These are phyloP conservation scores for Erodium moschatum DNA, from an alignment of 441 rosid species.

Conservation along the genomic window DNA sequence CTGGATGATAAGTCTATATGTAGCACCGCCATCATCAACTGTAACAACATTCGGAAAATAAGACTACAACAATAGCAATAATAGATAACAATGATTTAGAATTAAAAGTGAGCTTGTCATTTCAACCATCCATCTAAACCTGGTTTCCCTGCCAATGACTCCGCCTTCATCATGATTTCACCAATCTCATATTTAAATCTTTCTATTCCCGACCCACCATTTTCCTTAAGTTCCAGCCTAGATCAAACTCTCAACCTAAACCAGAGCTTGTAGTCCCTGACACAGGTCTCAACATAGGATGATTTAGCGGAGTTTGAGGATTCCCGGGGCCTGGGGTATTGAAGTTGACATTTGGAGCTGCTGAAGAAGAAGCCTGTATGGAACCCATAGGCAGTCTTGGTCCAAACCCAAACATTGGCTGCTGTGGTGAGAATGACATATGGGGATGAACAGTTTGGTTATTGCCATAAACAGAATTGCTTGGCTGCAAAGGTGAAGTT, in stretches of 20 bases:
- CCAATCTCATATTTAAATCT: background rate
- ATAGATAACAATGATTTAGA: too few relatives aligned
- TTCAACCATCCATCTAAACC: background rate
- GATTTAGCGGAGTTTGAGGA: constrained; percentile 46
- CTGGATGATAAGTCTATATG: background rate
- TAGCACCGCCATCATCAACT: background rate
- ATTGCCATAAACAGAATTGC: constrained; percentile 43
- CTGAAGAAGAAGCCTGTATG: constrained; percentile 27
- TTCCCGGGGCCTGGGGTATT: constrained; percentile 34
- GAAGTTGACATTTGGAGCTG: constrained; percentile 51
- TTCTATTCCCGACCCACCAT: background rate
- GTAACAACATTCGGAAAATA: background rate
- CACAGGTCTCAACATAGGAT: constrained; percentile 47
- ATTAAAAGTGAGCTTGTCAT: too few relatives aligned
- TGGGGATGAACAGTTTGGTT: constrained; percentile 56
- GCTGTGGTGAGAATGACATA: constrained; percentile 72
- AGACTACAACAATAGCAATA: background rate
- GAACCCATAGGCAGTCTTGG: constrained; percentile 31
- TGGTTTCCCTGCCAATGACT: background rate
- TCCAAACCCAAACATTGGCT: constrained; percentile 53
- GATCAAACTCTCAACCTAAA: constrained; percentile 32
- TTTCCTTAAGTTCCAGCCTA: background rate
- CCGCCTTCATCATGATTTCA: background rate
- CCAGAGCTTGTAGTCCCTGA: constrained; percentile 55
- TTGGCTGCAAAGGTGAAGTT: constrained; percentile 50